A percentile compares a stretch with the other conserved stretches of the same genome.
Conservation (phyloP, 2,329 filamentous ascomycete genomes). For the Diaporthe batatas region DNA sequence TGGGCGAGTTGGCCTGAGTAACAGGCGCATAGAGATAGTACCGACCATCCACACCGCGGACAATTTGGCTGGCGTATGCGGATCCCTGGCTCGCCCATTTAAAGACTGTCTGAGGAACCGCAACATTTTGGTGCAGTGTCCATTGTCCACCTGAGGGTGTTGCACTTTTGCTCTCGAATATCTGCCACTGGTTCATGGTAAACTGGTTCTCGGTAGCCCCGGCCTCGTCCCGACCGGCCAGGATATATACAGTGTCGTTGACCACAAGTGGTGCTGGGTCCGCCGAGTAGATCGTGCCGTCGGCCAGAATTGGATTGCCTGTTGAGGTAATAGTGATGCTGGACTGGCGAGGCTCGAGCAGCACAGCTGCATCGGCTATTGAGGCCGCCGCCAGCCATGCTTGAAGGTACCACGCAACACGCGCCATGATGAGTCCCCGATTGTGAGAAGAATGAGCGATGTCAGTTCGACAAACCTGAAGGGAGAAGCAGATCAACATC, state of each 20-base stretch:
- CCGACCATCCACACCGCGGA: constrained; percentile 50
- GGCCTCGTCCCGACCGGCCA: constrained; percentile 53
- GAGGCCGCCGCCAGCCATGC: constrained; percentile 7
- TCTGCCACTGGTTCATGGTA: constrained; percentile 47
- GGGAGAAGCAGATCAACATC: neutral
- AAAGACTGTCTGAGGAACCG: constrained; percentile 51
- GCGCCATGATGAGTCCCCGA: neutral
- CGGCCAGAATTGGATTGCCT: constrained; percentile 55
- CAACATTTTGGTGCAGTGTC: constrained; percentile 51
- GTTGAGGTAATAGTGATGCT: constrained; percentile 46
- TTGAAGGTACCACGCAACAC: neutral
- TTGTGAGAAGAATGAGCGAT: neutral
- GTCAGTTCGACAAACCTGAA: neutral
- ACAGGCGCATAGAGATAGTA: constrained; percentile 56
- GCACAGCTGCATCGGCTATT: neutral
- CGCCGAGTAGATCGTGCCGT: constrained; percentile 55
- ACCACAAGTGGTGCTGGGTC: constrained; percentile 56
- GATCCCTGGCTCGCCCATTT: constrained; percentile 52
- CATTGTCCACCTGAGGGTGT: constrained; percentile 51
- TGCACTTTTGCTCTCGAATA: constrained; percentile 50
- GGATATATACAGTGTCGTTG: constrained; percentile 53
- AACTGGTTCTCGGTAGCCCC: constrained; percentile 36
- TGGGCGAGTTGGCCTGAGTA: constrained; percentile 46
- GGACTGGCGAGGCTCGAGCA: constrained; percentile 4
- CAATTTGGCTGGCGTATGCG: constrained; percentile 54